Evolutionary conservation across 2,329 filamentous ascomycete genomes (phyloP), one percentile per base, ranked within the genome.

Genomic region (Ilyonectria destructans): DNA sequence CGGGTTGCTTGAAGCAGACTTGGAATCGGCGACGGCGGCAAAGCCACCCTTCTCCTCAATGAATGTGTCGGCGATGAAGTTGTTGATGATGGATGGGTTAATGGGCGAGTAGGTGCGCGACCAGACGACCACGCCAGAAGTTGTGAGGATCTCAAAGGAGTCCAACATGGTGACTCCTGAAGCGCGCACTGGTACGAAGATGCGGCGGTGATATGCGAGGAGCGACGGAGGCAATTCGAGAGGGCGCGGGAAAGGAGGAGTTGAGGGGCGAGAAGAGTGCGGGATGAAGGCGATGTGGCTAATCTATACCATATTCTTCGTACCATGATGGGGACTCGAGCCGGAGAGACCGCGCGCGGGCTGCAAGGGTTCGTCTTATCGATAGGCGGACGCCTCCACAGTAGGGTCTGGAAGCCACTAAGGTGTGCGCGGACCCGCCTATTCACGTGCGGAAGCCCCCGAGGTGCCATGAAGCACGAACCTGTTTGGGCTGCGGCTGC

Each of bases 71-170:
- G 92, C 91, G 82, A 99, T 98, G 81, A 99, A 92, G 85, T 90
- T 93, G 86, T 99, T 98, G 85, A 99, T 91, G 72, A 98, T 87
- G 75, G 92, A 91, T 49, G 93, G 89, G 79, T 91, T 95, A 78
- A 97, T 90, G 2, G 92, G 88, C 62, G 92, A 90, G 80, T 96
- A 97, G 29, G 91, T 92, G 80, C 93, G 92, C 69, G 96, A 98
- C 96, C 96, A 99, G 62, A 99, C 89, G 65, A 99, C 96, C 70
- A 99, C 95, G 64, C 96, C 96, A 4, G 95, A 97, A 43, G 96
- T 97, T 68, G 96, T 98, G 69, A 99, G 83, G 73, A 99, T 96
- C 83, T 99, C 96, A 81, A 99, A 99, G 17, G 93, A 92, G 85
- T 99, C 96, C 83, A 99, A 85, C 96, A 98, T 98, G 65, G 74